A percentile compares a stretch with the other conserved stretches of the same genome.
Evolutionary conservation across 75 land plant genomes (phyloP).

Genomic region (Pinus taeda): DNA sequence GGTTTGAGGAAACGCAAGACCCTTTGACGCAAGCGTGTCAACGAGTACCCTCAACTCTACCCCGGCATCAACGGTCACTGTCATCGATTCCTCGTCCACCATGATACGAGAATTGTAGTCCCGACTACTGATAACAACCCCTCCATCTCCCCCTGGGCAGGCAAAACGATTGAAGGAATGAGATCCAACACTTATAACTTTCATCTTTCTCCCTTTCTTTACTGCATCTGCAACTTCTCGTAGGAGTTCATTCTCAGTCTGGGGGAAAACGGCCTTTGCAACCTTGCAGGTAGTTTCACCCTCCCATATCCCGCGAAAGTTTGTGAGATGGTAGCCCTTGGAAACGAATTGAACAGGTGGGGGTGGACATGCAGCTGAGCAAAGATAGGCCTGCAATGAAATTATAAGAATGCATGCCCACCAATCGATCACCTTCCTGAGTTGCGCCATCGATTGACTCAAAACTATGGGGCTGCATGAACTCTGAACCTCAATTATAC

Average conservation of each 20-base stretch:
- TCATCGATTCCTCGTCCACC: constrained; percentile 5
- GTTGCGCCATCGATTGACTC: no score
- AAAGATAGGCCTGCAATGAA: no score
- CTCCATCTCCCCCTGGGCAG: constrained; percentile 26
- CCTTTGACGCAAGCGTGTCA: constrained; percentile 20
- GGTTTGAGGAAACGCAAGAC: constrained; percentile 25
- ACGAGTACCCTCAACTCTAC: constrained; percentile 12
- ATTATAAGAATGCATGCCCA: no score
- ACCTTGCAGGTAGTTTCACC: constrained; percentile 32
- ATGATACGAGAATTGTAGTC: constrained; percentile 4
- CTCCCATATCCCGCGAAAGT: constrained; percentile 32
- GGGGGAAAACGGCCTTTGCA: constrained; percentile 26
- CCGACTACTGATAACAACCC: constrained; percentile 32
- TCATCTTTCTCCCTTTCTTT: constrained; percentile 26
- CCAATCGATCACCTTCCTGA: no score
- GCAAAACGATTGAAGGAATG: constrained; percentile 37
- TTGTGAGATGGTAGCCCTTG: constrained; percentile 19
- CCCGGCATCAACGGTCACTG: constrained; percentile 15
- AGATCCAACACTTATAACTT: constrained; percentile 12
- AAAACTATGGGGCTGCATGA: no score
- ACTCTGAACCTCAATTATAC: no score
- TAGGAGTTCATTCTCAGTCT: constrained; percentile 30
- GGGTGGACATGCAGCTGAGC: constrained; percentile 5
- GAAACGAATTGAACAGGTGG: constrained; percentile 11
- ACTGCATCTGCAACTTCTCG: constrained; percentile 23